phyloP scores from a whole-genome alignment of 1,139 yeast genomes.

The Casaregolazyma suthepensis region DNA sequence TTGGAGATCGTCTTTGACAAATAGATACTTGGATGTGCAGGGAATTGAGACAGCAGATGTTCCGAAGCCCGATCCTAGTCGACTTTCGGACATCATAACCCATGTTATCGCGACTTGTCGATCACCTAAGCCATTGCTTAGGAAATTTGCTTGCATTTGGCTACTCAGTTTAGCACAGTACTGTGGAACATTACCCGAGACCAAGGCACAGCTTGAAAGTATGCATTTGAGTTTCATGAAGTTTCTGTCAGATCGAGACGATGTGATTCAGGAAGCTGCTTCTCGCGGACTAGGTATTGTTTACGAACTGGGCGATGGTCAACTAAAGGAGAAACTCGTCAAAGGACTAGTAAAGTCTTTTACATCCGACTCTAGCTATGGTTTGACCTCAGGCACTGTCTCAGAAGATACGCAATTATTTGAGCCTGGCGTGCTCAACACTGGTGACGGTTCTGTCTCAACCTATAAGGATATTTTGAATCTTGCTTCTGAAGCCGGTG shows the following conservation, averaged over 20 bases:
- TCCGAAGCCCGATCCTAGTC: background rate
- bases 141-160: constrained; percentile 84
- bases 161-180: constrained; percentile 71
- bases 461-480: constrained; percentile 75
- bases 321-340: constrained; percentile 65
- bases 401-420: constrained; percentile 78
- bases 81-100: constrained; percentile 36
- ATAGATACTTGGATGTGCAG: constrained; percentile 46
- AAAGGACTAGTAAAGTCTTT: constrained; percentile 72
- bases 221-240: constrained; percentile 70
- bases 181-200: constrained; percentile 46
- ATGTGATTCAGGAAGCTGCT: constrained; percentile 83
- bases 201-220: constrained; percentile 43
- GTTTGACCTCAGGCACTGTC: constrained; percentile 60
- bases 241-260: constrained; percentile 73
- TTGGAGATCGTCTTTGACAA: constrained; percentile 60
- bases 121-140: constrained; percentile 63
- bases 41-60: constrained; percentile 10
- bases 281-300: constrained; percentile 79
- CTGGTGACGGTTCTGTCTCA: constrained; percentile 80
- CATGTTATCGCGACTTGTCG: constrained; percentile 48
- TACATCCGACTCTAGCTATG: constrained; percentile 55
- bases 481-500: constrained; percentile 91
- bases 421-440: constrained; percentile 71
- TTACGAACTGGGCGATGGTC: constrained; percentile 69